Evolutionary conservation across 129 eudicot species (phyloP), one percentile per base, ranked within the genome.

Genomic region (Tanacetum coccineum): DNA sequence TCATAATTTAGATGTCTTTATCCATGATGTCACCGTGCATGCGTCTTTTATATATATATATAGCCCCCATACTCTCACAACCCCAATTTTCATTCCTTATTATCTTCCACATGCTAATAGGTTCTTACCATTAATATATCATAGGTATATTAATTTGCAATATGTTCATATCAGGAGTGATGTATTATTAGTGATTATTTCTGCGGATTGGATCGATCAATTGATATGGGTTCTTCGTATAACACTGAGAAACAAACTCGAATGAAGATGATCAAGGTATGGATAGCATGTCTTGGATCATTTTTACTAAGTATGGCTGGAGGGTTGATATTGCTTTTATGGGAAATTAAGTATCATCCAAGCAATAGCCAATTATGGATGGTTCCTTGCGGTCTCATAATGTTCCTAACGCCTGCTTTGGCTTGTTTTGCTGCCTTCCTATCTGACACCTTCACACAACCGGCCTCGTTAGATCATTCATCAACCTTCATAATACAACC

Each of bases 321-420:
- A 17, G 91, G 88, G 22, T 25, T 82, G 74, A 20, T 81, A 6
- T 49, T 89, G 84, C 52, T 48, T 42, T 83, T 68, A 42, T 89
- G 96, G 96, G 78, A 74, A 6, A 30, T 69, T 8, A 77, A 59
- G 36, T 86, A 65, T 78, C 95, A 86, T 78, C 77, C 78, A 3
- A 72, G 74, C 14, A 79, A 83, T 19, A 77, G 81, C 39, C 85
- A 89, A 64, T 73, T 81, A 40, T 89, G 96, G 96, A 89, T 89
- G 96, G 95, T 89, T 22, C 96, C 96, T 44, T 25, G 84, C 39
- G 95, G 96, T 50, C 88, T 89, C 14, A 57, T 89, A 28, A 32
- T 84, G 70, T 86, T 86, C 40, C 13, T 77, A 53, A 86, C 96
- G 0, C 96, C 96, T 0, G 58, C 73, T 30, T 30, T 83, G 10